Evolutionary conservation across 75 land plant genomes (phyloP).

Genomic region (Larix kaempferi): DNA sequence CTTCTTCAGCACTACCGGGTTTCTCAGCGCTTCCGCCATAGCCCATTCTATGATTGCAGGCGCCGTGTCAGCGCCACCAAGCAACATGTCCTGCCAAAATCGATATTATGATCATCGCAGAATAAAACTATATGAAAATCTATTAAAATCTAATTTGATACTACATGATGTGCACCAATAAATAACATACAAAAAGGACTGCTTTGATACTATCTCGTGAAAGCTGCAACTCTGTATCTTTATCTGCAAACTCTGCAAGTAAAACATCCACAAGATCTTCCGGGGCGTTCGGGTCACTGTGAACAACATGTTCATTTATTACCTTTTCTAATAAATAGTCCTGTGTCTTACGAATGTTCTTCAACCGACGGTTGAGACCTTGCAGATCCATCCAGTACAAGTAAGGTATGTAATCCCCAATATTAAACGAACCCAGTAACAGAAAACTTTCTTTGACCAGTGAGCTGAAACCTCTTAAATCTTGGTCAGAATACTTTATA

Average conservation of each 20-base stretch:
- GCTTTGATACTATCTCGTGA: not conserved
- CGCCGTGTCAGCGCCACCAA: too few relatives aligned
- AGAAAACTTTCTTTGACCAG: not conserved
- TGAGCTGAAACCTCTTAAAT: too few relatives aligned
- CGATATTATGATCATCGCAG: too few relatives aligned
- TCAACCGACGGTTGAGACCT: not conserved
- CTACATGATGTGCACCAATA: too few relatives aligned
- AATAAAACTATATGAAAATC: too few relatives aligned
- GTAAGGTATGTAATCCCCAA: conserved; percentile 6
- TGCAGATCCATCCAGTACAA: not conserved
- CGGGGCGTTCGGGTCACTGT: too few relatives aligned
- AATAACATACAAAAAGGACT: too few relatives aligned
- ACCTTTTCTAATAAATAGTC: conserved; percentile 3
- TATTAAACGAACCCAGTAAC: not conserved
- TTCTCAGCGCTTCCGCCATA: too few relatives aligned
- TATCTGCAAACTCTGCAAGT: not conserved
- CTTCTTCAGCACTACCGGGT: too few relatives aligned
- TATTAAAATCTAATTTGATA: too few relatives aligned
- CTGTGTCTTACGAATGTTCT: not conserved
- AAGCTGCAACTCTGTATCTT: not conserved
- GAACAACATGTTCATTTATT: not conserved
- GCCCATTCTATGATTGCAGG: too few relatives aligned
- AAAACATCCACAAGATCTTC: conserved; percentile 13
- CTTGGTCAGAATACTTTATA: not conserved
- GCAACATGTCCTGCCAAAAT: too few relatives aligned